Evolutionary conservation across 1,284 basidiomycete species (phyloP).

Genomic region (Coniophora puteana): DNA sequence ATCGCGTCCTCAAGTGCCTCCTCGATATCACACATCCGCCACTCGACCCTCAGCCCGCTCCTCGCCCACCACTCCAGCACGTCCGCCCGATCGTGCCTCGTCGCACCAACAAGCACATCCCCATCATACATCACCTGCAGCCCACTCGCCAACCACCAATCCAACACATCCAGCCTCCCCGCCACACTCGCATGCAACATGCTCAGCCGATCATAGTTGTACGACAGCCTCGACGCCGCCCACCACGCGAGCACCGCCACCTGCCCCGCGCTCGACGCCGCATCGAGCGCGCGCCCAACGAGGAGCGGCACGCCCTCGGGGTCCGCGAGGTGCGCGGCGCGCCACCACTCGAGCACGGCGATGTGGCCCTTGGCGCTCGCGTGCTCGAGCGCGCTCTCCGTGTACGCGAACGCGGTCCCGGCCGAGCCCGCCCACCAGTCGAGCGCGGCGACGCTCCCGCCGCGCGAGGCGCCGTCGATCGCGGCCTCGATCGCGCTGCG

Average conservation of each 20-base stretch:
- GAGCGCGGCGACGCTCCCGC: slow-evolving; percentile 60
- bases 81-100: slow-evolving; percentile 74
- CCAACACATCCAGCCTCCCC: slow-evolving; percentile 74
- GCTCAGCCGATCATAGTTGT: slow-evolving; percentile 72
- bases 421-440: slow-evolving; percentile 66
- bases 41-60: slow-evolving; percentile 71
- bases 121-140: slow-evolving; percentile 75
- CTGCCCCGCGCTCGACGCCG: slow-evolving; percentile 69
- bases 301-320: slow-evolving; percentile 66
- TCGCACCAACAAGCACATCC: slow-evolving; percentile 74
- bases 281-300: slow-evolving; percentile 78
- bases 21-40: slow-evolving; percentile 82
- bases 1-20: slow-evolving; percentile 83
- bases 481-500: slow-evolving; percentile 54
- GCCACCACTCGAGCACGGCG: slow-evolving; percentile 79
- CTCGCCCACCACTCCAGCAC: slow-evolving; percentile 84
- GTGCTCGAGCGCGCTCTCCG: slow-evolving; percentile 70
- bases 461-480: slow-evolving; percentile 68
- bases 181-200: slow-evolving; percentile 73
- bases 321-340: slow-evolving; percentile 38
- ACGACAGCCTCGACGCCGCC: slow-evolving; percentile 69
- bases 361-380: slow-evolving; percentile 73
- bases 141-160: slow-evolving; percentile 81
- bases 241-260: slow-evolving; percentile 79
- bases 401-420: slow-evolving; percentile 60